Evolutionary conservation across 768 basidiomycete genomes (phyloP).

Genomic region (Pleurotus sapidus): DNA sequence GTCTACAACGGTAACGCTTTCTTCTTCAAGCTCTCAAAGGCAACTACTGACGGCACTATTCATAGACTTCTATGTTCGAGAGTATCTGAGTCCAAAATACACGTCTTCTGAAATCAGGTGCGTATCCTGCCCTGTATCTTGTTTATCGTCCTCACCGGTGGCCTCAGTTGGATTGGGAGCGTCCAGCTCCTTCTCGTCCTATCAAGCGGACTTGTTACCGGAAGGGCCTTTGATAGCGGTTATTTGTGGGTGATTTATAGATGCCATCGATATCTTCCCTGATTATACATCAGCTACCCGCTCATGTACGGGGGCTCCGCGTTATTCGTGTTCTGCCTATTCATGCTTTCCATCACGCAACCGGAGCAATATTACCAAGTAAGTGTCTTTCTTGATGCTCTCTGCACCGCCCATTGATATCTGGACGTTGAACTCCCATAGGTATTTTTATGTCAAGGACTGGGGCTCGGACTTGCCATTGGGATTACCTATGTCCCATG

Average conservation of each 20-base stretch:
- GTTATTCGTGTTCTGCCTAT: slow-evolving; percentile 26
- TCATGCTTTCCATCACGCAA: slow-evolving; percentile 28
- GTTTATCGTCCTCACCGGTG: neutral
- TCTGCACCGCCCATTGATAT: too few species aligned
- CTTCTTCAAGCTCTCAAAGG: neutral
- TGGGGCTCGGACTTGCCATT: slow-evolving; percentile 43
- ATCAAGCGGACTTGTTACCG: slow-evolving; percentile 20
- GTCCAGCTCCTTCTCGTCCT: slow-evolving; percentile 21
- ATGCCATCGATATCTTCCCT: neutral
- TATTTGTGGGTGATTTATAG: slow-evolving; percentile 18
- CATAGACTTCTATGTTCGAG: slow-evolving; percentile 23
- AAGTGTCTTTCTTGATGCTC: neutral
- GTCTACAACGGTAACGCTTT: slow-evolving; percentile 19
- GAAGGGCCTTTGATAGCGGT: slow-evolving; percentile 22
- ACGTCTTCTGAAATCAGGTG: slow-evolving; percentile 24
- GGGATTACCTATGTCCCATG: slow-evolving; percentile 47
- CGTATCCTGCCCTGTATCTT: neutral
- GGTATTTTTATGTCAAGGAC: slow-evolving; percentile 46
- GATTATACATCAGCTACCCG: slow-evolving; percentile 17
- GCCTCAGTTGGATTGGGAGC: slow-evolving; percentile 25
- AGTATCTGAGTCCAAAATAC: slow-evolving; percentile 16
- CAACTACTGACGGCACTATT: neutral
- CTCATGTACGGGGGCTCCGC: slow-evolving; percentile 25
- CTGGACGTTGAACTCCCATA: slow-evolving; percentile 9
- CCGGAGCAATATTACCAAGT: slow-evolving; percentile 29